Percentiles rank a stretch among this genome's conserved stretches.
These are phyloP conservation scores for Marsdenia floribunda DNA, from an alignment of 257 asterid species.

Conservation along the genomic window DNA sequence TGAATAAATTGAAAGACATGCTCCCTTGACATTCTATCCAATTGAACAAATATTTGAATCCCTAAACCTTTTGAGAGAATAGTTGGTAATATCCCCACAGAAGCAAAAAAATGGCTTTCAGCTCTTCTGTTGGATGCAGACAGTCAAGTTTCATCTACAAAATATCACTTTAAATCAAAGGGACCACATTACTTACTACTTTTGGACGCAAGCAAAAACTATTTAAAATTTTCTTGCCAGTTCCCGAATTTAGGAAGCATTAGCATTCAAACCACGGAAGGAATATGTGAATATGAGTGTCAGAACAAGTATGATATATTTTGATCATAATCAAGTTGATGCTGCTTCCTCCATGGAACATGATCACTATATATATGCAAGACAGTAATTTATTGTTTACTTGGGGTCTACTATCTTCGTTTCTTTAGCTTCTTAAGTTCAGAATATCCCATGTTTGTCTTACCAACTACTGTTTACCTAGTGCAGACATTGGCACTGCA, in stretches of 20 bases:
- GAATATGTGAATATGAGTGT: not conserved
- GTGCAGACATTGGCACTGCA: conserved; percentile 57
- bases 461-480: not conserved
- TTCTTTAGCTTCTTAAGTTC: not conserved
- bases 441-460: not conserved
- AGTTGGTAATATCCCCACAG: not conserved
- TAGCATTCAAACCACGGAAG: not conserved
- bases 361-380: not conserved
- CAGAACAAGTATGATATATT: not conserved
- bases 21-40: not conserved
- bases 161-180: not conserved
- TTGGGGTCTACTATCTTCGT: not conserved
- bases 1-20: not conserved
- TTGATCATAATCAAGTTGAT: not conserved
- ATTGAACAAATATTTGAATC: not conserved
- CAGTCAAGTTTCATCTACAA: not conserved
- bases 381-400: not conserved
- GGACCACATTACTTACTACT: not conserved
- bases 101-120: not conserved
- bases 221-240: not conserved
- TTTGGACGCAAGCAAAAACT: not conserved
- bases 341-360: not conserved
- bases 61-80: not conserved
- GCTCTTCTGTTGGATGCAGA: not conserved
- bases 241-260: not conserved